These are phyloP conservation scores for Phytophthora pluvialis DNA, from an alignment of 352 stramenopile genomes.

Conservation along the genomic window DNA sequence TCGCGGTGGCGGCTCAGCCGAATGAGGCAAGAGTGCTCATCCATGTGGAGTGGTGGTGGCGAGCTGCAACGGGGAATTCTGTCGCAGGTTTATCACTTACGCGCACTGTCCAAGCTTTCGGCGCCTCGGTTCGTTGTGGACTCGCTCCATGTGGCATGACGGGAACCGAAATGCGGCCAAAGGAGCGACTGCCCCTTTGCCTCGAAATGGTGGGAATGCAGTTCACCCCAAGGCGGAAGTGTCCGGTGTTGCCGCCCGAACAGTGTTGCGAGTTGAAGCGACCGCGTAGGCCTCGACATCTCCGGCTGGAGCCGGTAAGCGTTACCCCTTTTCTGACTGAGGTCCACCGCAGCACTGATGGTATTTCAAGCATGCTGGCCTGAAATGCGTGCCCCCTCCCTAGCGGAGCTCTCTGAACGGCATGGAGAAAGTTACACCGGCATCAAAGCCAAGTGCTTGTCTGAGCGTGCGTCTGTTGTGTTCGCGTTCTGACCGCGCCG, in stretches of 20 bases:
- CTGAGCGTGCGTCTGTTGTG: slow-evolving; percentile 5
- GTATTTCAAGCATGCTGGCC: slow-evolving; percentile 14
- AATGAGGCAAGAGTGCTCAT: background rate
- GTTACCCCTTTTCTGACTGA: background rate
- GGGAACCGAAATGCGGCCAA: background rate
- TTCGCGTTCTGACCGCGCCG: slow-evolving; percentile 19
- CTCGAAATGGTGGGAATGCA: background rate
- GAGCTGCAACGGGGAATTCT: too few relatives aligned
- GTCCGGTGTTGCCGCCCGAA: background rate
- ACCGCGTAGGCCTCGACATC: background rate
- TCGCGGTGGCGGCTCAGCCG: too few relatives aligned
- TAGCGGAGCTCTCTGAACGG: slow-evolving; percentile 12
- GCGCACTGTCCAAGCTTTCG: background rate
- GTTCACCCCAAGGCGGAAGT: too few relatives aligned
- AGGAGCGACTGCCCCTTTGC: too few relatives aligned
- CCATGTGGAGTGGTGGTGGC: background rate
- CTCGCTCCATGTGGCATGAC: slow-evolving; percentile 1
- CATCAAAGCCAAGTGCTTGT: background rate
- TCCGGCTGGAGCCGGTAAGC: background rate
- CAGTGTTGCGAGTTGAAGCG: background rate
- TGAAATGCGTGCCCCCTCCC: slow-evolving; percentile 10
- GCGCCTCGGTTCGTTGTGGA: background rate
- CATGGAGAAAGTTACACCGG: slow-evolving; percentile 11
- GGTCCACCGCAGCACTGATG: slow-evolving; percentile 8
- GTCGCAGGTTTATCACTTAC: background rate